phyloP scores from a whole-genome alignment of 2,329 filamentous ascomycete species.

The Pestalotiopsis fici region DNA sequence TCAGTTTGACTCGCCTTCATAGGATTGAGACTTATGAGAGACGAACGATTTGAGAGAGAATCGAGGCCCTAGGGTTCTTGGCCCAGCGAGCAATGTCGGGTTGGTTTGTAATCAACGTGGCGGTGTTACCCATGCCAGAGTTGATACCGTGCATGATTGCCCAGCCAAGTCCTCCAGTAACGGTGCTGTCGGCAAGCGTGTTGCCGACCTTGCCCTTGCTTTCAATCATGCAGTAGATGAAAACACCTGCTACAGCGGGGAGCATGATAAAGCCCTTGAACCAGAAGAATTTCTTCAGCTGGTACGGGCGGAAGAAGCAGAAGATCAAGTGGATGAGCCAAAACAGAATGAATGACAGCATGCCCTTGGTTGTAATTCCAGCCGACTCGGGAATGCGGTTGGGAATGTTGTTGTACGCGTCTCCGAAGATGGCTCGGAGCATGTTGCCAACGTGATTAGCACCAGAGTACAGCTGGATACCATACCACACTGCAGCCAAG shows the following conservation, averaged over 20 bases:
- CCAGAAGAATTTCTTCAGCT: conserved; percentile 44
- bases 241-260: conserved; percentile 25
- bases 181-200: background rate
- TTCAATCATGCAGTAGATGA: conserved; percentile 9
- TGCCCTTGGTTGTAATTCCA: conserved; percentile 38
- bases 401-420: conserved; percentile 35
- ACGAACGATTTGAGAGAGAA: conserved; percentile 1
- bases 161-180: conserved; percentile 5
- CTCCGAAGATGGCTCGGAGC: conserved; percentile 31
- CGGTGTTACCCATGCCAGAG: conserved; percentile 6
- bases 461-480: conserved; percentile 6
- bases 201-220: background rate
- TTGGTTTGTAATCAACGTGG: conserved; percentile 8
- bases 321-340: conserved; percentile 41
- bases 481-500: conserved; percentile 34
- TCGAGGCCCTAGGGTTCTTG: background rate
- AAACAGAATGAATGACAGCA: conserved; percentile 38
- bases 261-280: conserved; percentile 41
- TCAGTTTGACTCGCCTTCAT: background rate
- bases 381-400: conserved; percentile 35
- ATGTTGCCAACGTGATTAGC: conserved; percentile 3
- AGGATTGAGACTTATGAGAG: background rate
- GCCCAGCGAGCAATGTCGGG: conserved; percentile 7
- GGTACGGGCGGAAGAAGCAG: conserved; percentile 42
- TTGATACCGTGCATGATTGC: conserved; percentile 9